phyloP scores from a whole-genome alignment of 2,329 filamentous ascomycete genomes.

The Diplodia seriata region DNA sequence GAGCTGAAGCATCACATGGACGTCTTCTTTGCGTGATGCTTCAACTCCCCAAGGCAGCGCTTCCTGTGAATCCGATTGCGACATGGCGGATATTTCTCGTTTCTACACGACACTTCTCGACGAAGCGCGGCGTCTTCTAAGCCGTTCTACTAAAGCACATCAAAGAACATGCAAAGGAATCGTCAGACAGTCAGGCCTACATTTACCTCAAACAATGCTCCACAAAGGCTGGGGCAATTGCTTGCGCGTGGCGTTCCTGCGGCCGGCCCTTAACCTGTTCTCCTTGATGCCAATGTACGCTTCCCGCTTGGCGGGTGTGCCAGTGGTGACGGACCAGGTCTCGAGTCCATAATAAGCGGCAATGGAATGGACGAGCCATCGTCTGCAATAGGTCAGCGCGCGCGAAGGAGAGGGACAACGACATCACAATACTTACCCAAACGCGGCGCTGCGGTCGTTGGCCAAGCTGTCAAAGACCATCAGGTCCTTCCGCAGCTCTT shows the following conservation, averaged over 20 bases:
- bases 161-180: conserved; percentile 15
- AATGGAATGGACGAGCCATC: conserved; percentile 92
- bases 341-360: conserved; percentile 89
- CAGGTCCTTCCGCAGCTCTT: conserved; percentile 65
- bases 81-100: neutral
- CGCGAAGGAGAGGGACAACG: neutral
- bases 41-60: neutral
- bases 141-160: conserved; percentile 11
- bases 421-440: conserved; percentile 68
- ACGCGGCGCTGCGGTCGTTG: conserved; percentile 77
- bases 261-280: conserved; percentile 41
- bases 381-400: conserved; percentile 56
- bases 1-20: neutral
- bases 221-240: conserved; percentile 47
- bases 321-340: conserved; percentile 79
- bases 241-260: conserved; percentile 33
- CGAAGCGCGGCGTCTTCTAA: conserved; percentile 7
- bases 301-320: conserved; percentile 73
- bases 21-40: neutral
- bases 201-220: conserved; percentile 42
- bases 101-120: neutral
- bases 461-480: conserved; percentile 82
- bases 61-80: neutral
- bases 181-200: conserved; percentile 2
- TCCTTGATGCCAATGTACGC: conserved; percentile 81